A percentile compares a stretch with the other conserved stretches of the same genome.
Conservation (phyloP, 306 rosid genomes). For the Lathyrus sativus region DNA sequence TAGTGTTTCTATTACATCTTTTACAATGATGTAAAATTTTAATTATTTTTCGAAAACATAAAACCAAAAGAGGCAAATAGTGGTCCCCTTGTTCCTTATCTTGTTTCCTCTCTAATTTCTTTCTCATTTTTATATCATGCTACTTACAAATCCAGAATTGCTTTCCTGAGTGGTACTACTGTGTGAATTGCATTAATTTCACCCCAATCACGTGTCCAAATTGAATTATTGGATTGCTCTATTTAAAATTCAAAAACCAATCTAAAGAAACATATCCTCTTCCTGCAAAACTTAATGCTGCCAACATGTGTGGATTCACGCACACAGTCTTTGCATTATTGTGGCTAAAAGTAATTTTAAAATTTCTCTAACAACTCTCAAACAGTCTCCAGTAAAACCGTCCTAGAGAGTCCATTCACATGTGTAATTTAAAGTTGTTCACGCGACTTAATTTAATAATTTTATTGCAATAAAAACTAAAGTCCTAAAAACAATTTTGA, state of each 20-base stretch:
- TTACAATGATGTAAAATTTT: constrained; percentile 22
- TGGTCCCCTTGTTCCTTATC: constrained; percentile 39
- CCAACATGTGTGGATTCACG: not conserved
- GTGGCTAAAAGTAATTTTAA: not conserved
- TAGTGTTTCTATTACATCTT: constrained; percentile 8
- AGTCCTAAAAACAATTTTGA: too few species aligned
- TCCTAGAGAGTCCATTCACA: too few species aligned
- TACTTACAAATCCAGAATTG: not conserved
- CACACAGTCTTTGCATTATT: not conserved
- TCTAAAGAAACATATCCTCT: constrained; percentile 3
- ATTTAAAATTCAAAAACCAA: not conserved
- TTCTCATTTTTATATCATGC: not conserved
- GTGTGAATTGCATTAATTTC: not conserved
- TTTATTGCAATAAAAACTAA: too few species aligned
- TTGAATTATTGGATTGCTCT: constrained; percentile 3
- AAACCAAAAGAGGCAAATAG: constrained; percentile 22
- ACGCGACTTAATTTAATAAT: too few species aligned
- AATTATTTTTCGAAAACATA: constrained; percentile 16
- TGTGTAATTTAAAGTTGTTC: too few species aligned
- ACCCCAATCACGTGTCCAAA: constrained; percentile 19
- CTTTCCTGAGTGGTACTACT: constrained; percentile 3
- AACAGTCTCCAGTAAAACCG: not conserved
- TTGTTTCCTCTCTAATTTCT: constrained; percentile 13
- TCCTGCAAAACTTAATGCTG: constrained; percentile 11
- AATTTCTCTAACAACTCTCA: not conserved